These are phyloP conservation scores for Eucalyptus guilfoylei DNA, from an alignment of 345 rosid genomes.

Conservation along the genomic window DNA sequence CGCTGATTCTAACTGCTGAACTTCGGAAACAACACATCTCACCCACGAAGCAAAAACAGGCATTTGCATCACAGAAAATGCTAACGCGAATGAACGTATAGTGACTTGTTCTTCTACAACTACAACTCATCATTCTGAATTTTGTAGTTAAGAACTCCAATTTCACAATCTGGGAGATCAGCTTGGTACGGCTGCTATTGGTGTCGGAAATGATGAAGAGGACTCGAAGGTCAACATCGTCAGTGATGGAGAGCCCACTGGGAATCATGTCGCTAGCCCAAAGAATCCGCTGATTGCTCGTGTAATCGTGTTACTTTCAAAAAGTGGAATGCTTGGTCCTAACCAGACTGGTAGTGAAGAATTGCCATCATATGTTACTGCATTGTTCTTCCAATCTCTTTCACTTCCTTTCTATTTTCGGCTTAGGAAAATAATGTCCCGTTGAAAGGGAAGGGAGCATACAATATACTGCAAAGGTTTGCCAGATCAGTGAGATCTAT, in stretches of 20 bases:
- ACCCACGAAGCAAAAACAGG: neutral
- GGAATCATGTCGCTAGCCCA: neutral
- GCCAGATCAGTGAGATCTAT: neutral
- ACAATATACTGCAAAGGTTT: neutral
- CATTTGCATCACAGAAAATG: neutral
- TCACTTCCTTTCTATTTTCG: neutral
- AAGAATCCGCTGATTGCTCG: slow-evolving; percentile 3
- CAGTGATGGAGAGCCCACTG: slow-evolving; percentile 47
- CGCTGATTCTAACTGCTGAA: neutral
- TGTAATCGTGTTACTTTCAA: neutral
- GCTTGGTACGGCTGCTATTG: slow-evolving; percentile 33
- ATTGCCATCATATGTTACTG: neutral
- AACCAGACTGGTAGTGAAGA: neutral
- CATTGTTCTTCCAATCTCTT: neutral
- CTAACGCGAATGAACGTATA: neutral
- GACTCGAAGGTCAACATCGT: slow-evolving; percentile 43
- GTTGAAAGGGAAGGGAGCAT: neutral
- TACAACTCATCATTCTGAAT: neutral
- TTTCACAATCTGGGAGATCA: slow-evolving; percentile 62
- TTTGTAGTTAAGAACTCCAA: neutral
- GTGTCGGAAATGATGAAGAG: slow-evolving; percentile 38
- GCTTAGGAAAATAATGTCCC: neutral
- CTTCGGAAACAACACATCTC: neutral
- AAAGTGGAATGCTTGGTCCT: neutral
- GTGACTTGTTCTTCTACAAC: neutral